Conservation (phyloP, 164 flowering plant genomes). For the Vitis riparia region DNA sequence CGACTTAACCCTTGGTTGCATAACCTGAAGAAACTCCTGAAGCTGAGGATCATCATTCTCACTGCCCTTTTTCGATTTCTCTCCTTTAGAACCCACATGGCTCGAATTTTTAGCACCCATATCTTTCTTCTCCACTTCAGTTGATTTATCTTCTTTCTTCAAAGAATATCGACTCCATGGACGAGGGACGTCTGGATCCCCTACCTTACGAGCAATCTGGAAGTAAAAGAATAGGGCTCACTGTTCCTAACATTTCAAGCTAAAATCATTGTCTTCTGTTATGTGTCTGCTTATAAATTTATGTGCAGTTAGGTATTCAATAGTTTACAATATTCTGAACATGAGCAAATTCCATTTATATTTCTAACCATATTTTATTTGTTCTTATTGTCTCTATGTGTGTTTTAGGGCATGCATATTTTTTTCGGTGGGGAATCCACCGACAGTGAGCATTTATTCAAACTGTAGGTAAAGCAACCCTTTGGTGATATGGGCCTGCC, state of each 20-base stretch:
- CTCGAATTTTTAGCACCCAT: slow-evolving; percentile 19
- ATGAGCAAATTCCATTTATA: not conserved
- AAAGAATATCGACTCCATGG: slow-evolving; percentile 85
- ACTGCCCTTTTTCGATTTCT: slow-evolving; percentile 27
- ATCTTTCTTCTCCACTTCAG: slow-evolving; percentile 25
- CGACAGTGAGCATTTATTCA: too few relatives aligned
- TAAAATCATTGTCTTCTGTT: not conserved
- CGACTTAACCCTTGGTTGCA: slow-evolving; percentile 75
- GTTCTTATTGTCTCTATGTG: too few relatives aligned
- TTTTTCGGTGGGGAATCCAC: too few relatives aligned
- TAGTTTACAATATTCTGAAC: not conserved
- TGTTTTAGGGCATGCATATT: too few relatives aligned
- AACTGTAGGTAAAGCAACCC: too few relatives aligned
- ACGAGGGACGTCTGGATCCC: slow-evolving; percentile 80
- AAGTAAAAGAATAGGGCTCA: not conserved
- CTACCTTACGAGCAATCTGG: slow-evolving; percentile 81
- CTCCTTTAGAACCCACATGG: slow-evolving; percentile 22
- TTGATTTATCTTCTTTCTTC: slow-evolving; percentile 40
- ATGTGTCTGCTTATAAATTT: not conserved
- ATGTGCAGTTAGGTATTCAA: not conserved
- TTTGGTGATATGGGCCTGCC: too few relatives aligned
- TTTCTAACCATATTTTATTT: not conserved
- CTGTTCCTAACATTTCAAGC: not conserved
- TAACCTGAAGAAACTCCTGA: slow-evolving; percentile 80
- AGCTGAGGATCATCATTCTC: slow-evolving; percentile 63